Base-by-base conservation (phyloP, 352 stramenopile species). In the Globisporangium megalacanthum region DNA sequence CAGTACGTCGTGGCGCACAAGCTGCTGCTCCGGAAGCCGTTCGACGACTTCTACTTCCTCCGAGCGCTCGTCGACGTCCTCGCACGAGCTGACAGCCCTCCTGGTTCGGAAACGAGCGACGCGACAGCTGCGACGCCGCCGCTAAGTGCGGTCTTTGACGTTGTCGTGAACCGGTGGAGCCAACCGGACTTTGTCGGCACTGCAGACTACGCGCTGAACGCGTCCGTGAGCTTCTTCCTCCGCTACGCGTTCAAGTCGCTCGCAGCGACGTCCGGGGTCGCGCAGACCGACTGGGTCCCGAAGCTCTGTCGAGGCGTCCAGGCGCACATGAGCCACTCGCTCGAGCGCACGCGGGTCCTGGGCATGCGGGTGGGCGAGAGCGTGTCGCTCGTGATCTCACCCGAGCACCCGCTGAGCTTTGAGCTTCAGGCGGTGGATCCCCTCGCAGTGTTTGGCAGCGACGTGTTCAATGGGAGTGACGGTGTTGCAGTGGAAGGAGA, bases 351-450 rank as follows among this genome's bases (percentile, higher is more conserved):
- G 47, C 77, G 79, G 37, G 42, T 60, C 15, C 61, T 89, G 25
- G 82, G 79, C 1, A 92, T 92, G 79, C 75, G 78, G 10, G 76
- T 92, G 11, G 82, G 75, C 6, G 79, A 92, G 62, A 89, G 64
- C 45, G 9, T 89, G 6, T 88, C 82, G 15, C 58, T 63, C 42
- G 56, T 92, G 17, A 75, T 88, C 25, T 72, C 79, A 6, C 62
- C 79, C 8, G 82, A 88, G 22, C 75, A 89, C 5, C 75, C 66
- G 8, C 60, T 92, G 7, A 60, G 86, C 45, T 92, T 92, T 62
- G 77, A 74, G 31, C 72, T 92, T 17, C 25, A 55, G 1, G 56
- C 64, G 29, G 57, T 66, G 51, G 79, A 89, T 45, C 70, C 73
- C 6, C 52, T 89, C 8, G 48, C 46, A 11, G 52, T 69, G 11